These are phyloP conservation scores for Pichia heedii DNA, from an alignment of 805 yeast genomes.

Conservation along the genomic window DNA sequence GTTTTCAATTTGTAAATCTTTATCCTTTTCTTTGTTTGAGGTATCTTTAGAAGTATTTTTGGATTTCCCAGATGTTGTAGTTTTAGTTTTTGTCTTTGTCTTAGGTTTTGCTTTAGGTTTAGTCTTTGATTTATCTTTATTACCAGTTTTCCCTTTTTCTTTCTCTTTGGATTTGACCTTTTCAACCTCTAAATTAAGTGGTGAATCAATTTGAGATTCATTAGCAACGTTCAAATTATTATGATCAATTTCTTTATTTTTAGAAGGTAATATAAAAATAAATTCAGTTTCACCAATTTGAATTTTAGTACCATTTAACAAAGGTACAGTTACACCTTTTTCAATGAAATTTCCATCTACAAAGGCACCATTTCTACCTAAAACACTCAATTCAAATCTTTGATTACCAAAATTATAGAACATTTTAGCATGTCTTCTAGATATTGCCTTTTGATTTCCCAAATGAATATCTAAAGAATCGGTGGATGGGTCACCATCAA, in stretches of 20 bases:
- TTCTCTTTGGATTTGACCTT: background rate
- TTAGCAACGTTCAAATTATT: background rate
- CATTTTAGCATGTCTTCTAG: conserved; percentile 90
- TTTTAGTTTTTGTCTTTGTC: conserved; percentile 2
- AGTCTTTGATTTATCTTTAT: conserved; percentile 1
- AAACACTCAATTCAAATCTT: conserved; percentile 80
- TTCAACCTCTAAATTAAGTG: background rate
- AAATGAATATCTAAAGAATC: conserved; percentile 84
- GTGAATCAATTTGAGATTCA: background rate
- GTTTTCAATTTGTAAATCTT: conserved; percentile 2
- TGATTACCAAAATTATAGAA: conserved; percentile 96
- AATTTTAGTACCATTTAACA: conserved; percentile 70
- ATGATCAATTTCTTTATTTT: conserved; percentile 1
- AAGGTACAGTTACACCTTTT: conserved; percentile 83
- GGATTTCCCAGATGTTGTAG: background rate
- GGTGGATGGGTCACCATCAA: conserved; percentile 48
- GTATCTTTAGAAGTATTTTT: background rate
- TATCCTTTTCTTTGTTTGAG: background rate
- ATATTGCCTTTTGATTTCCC: conserved; percentile 86
- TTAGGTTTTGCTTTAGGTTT: background rate
- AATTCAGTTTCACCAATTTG: conserved; percentile 93
- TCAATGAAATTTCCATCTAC: conserved; percentile 87
- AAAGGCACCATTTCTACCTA: conserved; percentile 96
- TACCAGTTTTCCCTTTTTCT: background rate
- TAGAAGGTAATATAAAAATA: conserved; percentile 67